These are phyloP conservation scores for Metarhizium brunneum DNA, from an alignment of 2,329 filamentous ascomycete genomes.

Conservation along the genomic window DNA sequence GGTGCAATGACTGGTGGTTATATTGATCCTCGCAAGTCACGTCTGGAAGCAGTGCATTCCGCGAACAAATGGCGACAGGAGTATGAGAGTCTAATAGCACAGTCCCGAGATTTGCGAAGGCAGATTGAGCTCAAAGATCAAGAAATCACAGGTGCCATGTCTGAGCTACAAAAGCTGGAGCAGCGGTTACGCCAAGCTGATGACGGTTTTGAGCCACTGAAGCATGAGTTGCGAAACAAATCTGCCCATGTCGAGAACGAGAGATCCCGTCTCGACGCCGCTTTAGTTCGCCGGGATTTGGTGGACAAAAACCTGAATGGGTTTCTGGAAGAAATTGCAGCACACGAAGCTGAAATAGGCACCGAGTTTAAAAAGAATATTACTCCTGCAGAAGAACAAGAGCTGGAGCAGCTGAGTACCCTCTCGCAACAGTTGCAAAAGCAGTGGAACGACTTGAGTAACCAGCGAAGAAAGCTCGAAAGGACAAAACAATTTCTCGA, in stretches of 20 bases:
- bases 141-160: constrained; percentile 77
- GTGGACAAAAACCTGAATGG: constrained; percentile 68
- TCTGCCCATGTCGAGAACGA: constrained; percentile 65
- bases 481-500: constrained; percentile 75
- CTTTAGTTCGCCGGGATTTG: constrained; percentile 52
- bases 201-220: constrained; percentile 70
- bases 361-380: constrained; percentile 91
- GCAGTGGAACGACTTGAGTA: constrained; percentile 67
- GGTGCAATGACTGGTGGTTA: constrained; percentile 94
- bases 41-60: constrained; percentile 73
- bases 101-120: constrained; percentile 55
- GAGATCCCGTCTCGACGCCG: constrained; percentile 63
- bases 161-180: constrained; percentile 73
- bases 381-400: constrained; percentile 69
- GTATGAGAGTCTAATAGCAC: constrained; percentile 56
- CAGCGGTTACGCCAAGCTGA: constrained; percentile 71
- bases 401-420: constrained; percentile 61
- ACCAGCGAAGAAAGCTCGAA: constrained; percentile 67
- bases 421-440: constrained; percentile 66
- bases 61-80: constrained; percentile 67
- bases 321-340: constrained; percentile 63
- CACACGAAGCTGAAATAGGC: constrained; percentile 70
- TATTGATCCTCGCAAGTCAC: constrained; percentile 76
- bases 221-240: constrained; percentile 67
- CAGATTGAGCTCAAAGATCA: constrained; percentile 77